Evolutionary conservation across 306 rosid genomes (phyloP), one percentile per base, ranked within the genome.

Genomic region (Pyrus betulifolia): DNA sequence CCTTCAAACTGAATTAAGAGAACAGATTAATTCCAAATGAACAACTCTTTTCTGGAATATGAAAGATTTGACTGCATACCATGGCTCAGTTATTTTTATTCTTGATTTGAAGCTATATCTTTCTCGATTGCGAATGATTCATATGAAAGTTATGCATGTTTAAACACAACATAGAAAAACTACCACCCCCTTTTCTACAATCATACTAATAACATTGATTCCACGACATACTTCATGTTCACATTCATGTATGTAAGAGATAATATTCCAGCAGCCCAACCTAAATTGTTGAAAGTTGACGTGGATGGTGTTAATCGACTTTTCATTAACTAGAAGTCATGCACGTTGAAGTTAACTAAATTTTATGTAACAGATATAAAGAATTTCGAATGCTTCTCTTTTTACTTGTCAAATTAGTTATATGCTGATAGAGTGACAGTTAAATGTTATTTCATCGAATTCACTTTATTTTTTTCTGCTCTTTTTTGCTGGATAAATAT

Each of bases 61-160:
- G 19, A 22, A 63, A 70, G 74, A 71, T 64, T 28, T 77, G 71
- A 44, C 71, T 66, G 42, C 57, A n/a, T 71, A 42, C 52, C 65
- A 21, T 42, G 72, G 55, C 59, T 28, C 18, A 22, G 69, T 67
- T 77, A 42, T 54, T 40, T 21, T 74, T 71, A 49, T 58, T 73
- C 58, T 64, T 70, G 40, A 72, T 69, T 64, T 76, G 74, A 59
- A 3, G 70, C 38, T 19, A 52, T 19, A n/a, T 62, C 59, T 67
- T 55, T 79, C 57, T 74, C 8, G 55, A 66, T n/a, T 31, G 38
- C 70, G 71, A 70, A 75, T 42, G n/a, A 75, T 74, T 75, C 71
- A 68, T 75, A 28, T 60, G 80, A 74, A 69, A 52, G n/a, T 25
- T 65, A 10, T 30, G 22, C 51, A 64, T 33, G 35, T 33, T 51